Evolutionary conservation across 2,329 filamentous ascomycete genomes (phyloP), one percentile per base, ranked within the genome.

Genomic region (Diplocarpon rosae): DNA sequence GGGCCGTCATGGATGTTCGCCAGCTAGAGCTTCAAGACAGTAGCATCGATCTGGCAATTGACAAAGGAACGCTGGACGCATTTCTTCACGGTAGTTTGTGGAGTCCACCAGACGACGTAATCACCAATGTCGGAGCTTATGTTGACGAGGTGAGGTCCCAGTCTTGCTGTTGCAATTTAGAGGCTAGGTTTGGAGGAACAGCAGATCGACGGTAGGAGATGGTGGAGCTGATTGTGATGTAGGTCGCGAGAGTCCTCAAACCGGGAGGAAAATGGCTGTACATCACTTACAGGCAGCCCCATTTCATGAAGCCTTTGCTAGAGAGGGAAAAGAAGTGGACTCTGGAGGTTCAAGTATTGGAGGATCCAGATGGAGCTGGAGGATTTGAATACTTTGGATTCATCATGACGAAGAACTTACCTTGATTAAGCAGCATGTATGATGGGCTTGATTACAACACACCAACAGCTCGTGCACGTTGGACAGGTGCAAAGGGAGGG

Each of bases 11-110:
- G 48, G 75, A 79, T 52, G 67, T 78, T 2, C 68, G 74, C 6
- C 51, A 70, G 30, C 69, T 79, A 65, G 52, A 58, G 8, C 52
- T 75, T 0, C 53, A 60, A 0, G 58, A 64, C 28, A 53, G 47
- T 1, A 68, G 66, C 1, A 56, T 80, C 32, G 70, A 75, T 52
- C 65, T 78, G 5, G 73, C 73, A 10, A 75, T 80, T 50, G 72
- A 76, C 51, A 77, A 77, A 56, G 66, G 67, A 2, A 76, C 72
- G 1, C 59, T 76, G 2, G 72, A 76, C 58, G 70, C 69, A 37
- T 73, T 76, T 68, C 70, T 76, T 28, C 64, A 72, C 52, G 71
- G 73, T 2, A 47, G 40, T 24, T 30, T 67, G 0, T 76, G 71
- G 71, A 67, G 61, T 47, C 73, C 72, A 1, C 71, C 71, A 0